Conservation (phyloP, 805 yeast genomes). For the Candida fluviatilis region DNA sequence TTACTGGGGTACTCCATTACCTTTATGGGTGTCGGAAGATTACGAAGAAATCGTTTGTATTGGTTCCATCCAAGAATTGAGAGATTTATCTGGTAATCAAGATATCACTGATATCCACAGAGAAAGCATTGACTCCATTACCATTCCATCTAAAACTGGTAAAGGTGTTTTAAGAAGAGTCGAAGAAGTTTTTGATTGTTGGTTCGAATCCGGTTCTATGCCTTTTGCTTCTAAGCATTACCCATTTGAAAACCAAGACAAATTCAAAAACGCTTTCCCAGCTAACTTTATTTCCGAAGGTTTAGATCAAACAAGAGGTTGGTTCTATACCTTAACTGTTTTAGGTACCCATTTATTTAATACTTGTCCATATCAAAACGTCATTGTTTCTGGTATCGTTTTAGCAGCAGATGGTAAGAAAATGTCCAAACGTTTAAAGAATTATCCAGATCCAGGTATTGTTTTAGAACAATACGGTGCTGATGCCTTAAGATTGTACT, state of each 20-base stretch:
- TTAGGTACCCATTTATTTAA: slow-evolving; percentile 93
- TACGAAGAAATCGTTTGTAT: slow-evolving; percentile 88
- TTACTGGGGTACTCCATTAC: slow-evolving; percentile 99
- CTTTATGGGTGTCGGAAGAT: slow-evolving; percentile 96
- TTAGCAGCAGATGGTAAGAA: slow-evolving; percentile 98
- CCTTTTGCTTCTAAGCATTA: slow-evolving; percentile 96
- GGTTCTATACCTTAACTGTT: slow-evolving; percentile 97
- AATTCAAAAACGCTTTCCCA: slow-evolving; percentile 75
- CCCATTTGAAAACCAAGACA: slow-evolving; percentile 84
- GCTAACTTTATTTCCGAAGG: slow-evolving; percentile 99
- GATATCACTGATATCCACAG: slow-evolving; percentile 91
- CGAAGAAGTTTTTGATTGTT: slow-evolving; percentile 98
- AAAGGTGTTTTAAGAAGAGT: slow-evolving; percentile 85
- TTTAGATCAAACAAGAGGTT: slow-evolving; percentile 98
- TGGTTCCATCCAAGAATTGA: slow-evolving; percentile 86
- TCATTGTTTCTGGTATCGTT: slow-evolving; percentile 93
- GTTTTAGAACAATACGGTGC: slow-evolving; percentile 92
- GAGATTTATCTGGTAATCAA: slow-evolving; percentile 73
- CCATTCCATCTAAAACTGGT: slow-evolving; percentile 89
- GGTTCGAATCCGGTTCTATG: slow-evolving; percentile 99
- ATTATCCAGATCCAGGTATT: slow-evolving; percentile 90
- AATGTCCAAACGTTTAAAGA: slow-evolving; percentile 97
- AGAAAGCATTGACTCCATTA: slow-evolving; percentile 83
- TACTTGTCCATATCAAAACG: slow-evolving; percentile 90
- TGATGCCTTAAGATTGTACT: slow-evolving; percentile 91